Conservation (phyloP, 805 yeast species). For the Diddensiella transvaalensis region DNA sequence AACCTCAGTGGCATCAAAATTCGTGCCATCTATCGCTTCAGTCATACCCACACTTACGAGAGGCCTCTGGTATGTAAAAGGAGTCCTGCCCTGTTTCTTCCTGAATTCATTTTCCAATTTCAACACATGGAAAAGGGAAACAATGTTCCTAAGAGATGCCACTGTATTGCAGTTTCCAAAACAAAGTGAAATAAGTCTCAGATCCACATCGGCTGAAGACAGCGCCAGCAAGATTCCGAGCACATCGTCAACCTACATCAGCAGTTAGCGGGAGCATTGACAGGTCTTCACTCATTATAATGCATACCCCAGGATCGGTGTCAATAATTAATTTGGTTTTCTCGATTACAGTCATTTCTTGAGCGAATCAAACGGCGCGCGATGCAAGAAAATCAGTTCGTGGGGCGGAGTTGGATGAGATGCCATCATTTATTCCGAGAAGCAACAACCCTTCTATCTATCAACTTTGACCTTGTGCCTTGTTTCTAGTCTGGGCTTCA, state of each 20-base stretch:
- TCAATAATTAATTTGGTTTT: conserved; percentile 32
- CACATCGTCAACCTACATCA: conserved; percentile 36
- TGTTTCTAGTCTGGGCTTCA: too few species aligned
- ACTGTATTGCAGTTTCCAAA: conserved; percentile 38
- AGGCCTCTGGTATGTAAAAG: conserved; percentile 31
- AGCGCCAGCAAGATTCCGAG: conserved; percentile 39
- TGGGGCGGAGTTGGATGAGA: too few species aligned
- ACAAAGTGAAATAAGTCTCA: conserved; percentile 34
- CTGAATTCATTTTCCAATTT: conserved; percentile 31
- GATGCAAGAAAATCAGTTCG: too few species aligned
- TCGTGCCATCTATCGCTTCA: conserved; percentile 29
- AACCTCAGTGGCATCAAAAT: conserved; percentile 37
- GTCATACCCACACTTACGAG: conserved; percentile 34
- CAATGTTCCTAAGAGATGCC: conserved; percentile 34
- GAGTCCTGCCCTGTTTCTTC: conserved; percentile 17
- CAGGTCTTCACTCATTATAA: not conserved
- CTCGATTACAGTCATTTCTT: too few species aligned
- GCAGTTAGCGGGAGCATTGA: not conserved
- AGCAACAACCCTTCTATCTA: too few species aligned
- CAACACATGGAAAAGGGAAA: conserved; percentile 36
- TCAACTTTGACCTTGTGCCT: too few species aligned
- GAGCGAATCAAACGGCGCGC: too few species aligned
- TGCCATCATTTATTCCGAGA: too few species aligned
- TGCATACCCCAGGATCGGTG: conserved; percentile 40
- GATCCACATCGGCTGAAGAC: conserved; percentile 28